Evolutionary conservation across 2,329 filamentous ascomycete species (phyloP), one percentile per base, ranked within the genome.

Genomic region (Shiraia sp.): DNA sequence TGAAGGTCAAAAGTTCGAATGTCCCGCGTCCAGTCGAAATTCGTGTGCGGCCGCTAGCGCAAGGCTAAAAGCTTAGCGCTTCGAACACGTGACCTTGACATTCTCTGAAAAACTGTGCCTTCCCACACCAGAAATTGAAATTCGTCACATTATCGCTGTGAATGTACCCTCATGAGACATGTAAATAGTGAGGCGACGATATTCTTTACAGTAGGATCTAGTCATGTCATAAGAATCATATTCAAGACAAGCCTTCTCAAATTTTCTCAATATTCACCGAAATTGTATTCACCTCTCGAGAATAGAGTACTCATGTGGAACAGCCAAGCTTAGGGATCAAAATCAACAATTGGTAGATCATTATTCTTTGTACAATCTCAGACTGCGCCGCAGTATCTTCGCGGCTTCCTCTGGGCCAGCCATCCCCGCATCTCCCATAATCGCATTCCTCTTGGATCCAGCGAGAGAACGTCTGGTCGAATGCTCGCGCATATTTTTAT

Each of bases 381-480:
- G 10, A 38, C 44, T 38, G 28, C 40, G 19, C 35, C 24, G 36
- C 36, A 40, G 39, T 38, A 28, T 28, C 10, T 29, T 24, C 26
- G 36, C 46, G 42, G 40, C 38, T 38, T 40, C 47, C 49, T 42
- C 26, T 54, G 50, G 52, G 43, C 53, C 57, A 55, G 55, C 53
- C 50, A 39, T 43, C 43, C 36, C 39, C 36, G 40, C 41, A 39
- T 45, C 38, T 49, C 37, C 44, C 27, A 30, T 36, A 32, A 32
- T 34, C 32, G 27, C 38, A 29, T 36, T 17, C 13, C 19, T 34
- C 38, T 16, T 41, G 27, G 34, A 28, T 17, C 4, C n/a, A 25
- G 15, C 4, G 25, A 33, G 23, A 4, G 10, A 27, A 35, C 10
- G 13, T 22, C 24, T 15, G 32, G 23, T 29, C 24, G 31, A 35